Evolutionary conservation across 305 asterid genomes (phyloP).

Genomic region (Petunia hybrid): DNA sequence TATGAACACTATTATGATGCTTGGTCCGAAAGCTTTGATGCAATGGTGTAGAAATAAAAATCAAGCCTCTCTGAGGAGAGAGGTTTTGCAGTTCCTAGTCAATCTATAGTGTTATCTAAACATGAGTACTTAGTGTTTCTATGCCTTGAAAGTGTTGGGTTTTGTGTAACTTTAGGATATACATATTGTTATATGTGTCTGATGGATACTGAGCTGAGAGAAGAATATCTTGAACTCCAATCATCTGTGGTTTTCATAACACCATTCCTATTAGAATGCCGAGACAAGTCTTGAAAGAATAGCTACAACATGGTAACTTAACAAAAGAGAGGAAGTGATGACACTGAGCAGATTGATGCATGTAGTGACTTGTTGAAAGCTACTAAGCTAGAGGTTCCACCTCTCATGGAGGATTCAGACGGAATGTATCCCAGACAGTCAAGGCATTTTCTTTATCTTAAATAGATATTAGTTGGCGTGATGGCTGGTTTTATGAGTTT

Average conservation of each 20-base stretch:
- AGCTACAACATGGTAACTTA: neutral
- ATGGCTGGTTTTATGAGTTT: too few species aligned
- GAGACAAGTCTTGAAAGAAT: neutral
- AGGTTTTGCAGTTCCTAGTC: slow-evolving; percentile 5
- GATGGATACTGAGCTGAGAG: neutral
- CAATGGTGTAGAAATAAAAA: neutral
- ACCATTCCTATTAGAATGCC: neutral
- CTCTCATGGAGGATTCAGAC: neutral
- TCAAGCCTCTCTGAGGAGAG: neutral
- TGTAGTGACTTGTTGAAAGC: neutral
- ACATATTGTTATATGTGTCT: neutral
- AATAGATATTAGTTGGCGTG: too few species aligned
- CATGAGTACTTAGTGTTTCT: neutral
- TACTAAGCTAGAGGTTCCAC: neutral
- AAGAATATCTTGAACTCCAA: neutral
- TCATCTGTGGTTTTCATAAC: neutral
- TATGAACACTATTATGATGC: neutral
- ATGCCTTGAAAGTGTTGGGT: neutral
- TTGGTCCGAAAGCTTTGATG: neutral
- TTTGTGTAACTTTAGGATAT: neutral
- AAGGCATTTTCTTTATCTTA: too few species aligned
- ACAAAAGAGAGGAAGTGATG: neutral
- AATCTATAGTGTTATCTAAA: neutral
- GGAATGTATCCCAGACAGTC: neutral
- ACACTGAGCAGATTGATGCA: neutral